Base-by-base conservation (phyloP, 108 stramenopile genomes). In the Fragilariopsis cylindrus region DNA sequence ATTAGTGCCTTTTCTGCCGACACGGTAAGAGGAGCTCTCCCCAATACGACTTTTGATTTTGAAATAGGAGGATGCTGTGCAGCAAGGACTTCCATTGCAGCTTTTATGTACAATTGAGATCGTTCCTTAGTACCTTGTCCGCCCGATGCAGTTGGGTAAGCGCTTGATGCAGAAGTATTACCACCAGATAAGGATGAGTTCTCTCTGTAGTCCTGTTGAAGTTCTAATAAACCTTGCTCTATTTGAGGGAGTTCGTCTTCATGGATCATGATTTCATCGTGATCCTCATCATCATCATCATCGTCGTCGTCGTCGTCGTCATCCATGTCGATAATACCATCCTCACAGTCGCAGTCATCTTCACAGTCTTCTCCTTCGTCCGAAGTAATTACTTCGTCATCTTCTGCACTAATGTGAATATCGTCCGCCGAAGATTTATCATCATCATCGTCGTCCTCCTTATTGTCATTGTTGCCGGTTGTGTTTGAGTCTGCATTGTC, bases 41-140 rank as follows among this genome's bases (percentile, higher is more conserved):
- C 68, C 45, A 70, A 69, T 6, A 12, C 12, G 43, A 74, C 45
- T 75, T 41, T 60, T 4, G 68, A 15, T 73, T 66, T 55, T 50
- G 15, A 30, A 18, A 21, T 57, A 47, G 21, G 73, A 39, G 82
- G 81, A 69, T 88, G 73, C 45, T 87, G 87, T 30, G 72, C 60
- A 9, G 72, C 73, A 56, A 90, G 70, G n/a, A 90, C 73, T 69
- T 85, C 60, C 89, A 88, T 88, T n/a, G 79, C 74, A 15, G 89
- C 89, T 57, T 67, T 43, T 8, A 92, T 42, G 72, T 75, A 90
- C 9, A 76, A 67, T 55, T 80, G 74, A 30, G 80, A 77, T 4
- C 88, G 86, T 52, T 89, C 82, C 39, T 77, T 77, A 21, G 81
- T 40, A 40, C 42, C 62, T 41, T 63, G 75, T 39, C 60, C 74